Evolutionary conservation across 768 basidiomycete species (phyloP).

Genomic region (Leccinum broughii): DNA sequence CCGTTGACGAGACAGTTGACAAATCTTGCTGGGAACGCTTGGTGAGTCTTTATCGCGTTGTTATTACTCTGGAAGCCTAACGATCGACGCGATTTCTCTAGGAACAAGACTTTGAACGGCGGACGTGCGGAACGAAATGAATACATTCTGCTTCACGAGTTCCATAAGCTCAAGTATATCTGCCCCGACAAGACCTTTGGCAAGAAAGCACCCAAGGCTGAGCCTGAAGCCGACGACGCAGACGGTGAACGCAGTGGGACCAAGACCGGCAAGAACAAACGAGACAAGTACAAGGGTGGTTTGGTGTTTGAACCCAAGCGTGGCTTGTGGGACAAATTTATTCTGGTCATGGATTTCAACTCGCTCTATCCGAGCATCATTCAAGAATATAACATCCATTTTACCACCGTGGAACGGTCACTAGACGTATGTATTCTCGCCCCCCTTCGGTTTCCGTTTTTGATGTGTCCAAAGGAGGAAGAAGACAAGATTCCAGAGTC

Average conservation of each 20-base stretch:
- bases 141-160: slow-evolving; percentile 97
- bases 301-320: slow-evolving; percentile 96
- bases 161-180: slow-evolving; percentile 93
- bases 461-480: slow-evolving; percentile 40
- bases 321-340: slow-evolving; percentile 94
- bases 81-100: slow-evolving; percentile 30
- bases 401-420: slow-evolving; percentile 87
- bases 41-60: slow-evolving; percentile 50
- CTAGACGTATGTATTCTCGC: slow-evolving; percentile 45
- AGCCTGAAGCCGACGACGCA: slow-evolving; percentile 54
- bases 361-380: slow-evolving; percentile 99
- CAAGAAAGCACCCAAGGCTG: slow-evolving; percentile 61
- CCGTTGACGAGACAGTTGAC: slow-evolving; percentile 93
- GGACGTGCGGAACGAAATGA: slow-evolving; percentile 99
- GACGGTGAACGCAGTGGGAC: slow-evolving; percentile 44
- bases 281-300: slow-evolving; percentile 98
- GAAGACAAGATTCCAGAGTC: slow-evolving; percentile 92
- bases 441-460: not conserved
- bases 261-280: slow-evolving; percentile 64
- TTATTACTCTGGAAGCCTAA: not conserved
- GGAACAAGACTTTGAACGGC: slow-evolving; percentile 97
- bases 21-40: slow-evolving; percentile 94
- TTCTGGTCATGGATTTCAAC: slow-evolving; percentile 99
- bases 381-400: slow-evolving; percentile 99
- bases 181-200: slow-evolving; percentile 93